Conservation (phyloP, 2,329 filamentous ascomycete species). For the Lasiodiplodia sp. region DNA sequence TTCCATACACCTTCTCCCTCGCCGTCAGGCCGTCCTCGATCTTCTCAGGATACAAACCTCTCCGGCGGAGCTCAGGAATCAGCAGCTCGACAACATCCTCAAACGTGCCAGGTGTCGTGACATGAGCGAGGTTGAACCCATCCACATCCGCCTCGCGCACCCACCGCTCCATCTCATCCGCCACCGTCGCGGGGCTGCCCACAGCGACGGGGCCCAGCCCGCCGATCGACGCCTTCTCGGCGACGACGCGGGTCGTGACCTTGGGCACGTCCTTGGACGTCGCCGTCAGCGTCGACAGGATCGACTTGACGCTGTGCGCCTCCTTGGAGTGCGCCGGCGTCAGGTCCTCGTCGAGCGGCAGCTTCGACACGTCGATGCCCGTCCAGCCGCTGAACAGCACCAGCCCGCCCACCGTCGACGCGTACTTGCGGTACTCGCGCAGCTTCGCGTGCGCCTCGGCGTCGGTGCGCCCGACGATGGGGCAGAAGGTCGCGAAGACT, state of each 20-base stretch:
- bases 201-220: constrained; percentile 41
- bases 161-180: constrained; percentile 56
- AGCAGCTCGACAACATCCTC: constrained; percentile 48
- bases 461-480: constrained; percentile 45
- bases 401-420: constrained; percentile 61
- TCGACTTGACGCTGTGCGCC: constrained; percentile 48
- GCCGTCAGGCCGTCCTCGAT: constrained; percentile 36
- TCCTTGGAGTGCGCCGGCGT: constrained; percentile 62
- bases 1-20: constrained; percentile 68
- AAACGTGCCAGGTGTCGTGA: constrained; percentile 52
- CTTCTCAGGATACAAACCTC: constrained; percentile 44
- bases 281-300: constrained; percentile 44
- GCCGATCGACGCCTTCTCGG: constrained; percentile 40
- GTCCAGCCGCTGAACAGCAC: constrained; percentile 66
- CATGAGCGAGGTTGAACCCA: constrained; percentile 49
- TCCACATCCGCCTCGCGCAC: constrained; percentile 52
- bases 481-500: constrained; percentile 52
- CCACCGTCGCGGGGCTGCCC: constrained; percentile 52
- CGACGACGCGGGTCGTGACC: constrained; percentile 42
- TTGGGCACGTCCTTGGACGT: constrained; percentile 40
- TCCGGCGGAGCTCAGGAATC: constrained; percentile 45
- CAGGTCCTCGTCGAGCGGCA: constrained; percentile 66
- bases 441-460: constrained; percentile 62
- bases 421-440: constrained; percentile 60
- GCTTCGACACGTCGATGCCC: constrained; percentile 65